These are phyloP conservation scores for Spizellomyces sp. DNA, from an alignment of 192 early-diverging fungal genomes.

Conservation along the genomic window DNA sequence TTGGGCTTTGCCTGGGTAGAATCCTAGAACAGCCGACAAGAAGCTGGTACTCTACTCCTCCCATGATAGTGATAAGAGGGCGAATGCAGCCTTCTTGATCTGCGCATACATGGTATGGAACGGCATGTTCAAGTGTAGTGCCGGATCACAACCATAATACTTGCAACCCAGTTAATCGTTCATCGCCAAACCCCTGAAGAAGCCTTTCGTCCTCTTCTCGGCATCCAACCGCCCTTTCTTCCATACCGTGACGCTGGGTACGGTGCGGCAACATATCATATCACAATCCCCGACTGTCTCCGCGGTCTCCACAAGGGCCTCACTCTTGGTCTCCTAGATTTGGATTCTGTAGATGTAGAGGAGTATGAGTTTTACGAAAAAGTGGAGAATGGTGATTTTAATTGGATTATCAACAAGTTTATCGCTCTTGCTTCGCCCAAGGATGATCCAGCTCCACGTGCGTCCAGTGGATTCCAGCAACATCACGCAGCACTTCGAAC, in stretches of 20 bases:
- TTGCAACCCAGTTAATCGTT: conserved; percentile 52
- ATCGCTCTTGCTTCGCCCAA: conserved; percentile 69
- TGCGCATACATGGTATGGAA: conserved; percentile 66
- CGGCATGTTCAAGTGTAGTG: background rate
- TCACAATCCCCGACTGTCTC: conserved; percentile 70
- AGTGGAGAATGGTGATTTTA: conserved; percentile 72
- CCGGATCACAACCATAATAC: background rate
- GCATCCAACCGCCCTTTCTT: conserved; percentile 52
- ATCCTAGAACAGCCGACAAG: conserved; percentile 49
- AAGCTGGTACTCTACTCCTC: conserved; percentile 58
- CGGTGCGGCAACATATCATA: conserved; percentile 65
- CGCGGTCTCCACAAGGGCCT: conserved; percentile 63
- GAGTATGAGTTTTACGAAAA: conserved; percentile 77
- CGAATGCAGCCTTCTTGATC: conserved; percentile 71
- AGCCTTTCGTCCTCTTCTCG: conserved; percentile 55
- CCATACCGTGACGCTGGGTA: conserved; percentile 75
- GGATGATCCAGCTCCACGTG: conserved; percentile 42
- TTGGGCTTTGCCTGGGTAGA: conserved; percentile 34
- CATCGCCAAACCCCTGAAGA: conserved; percentile 64
- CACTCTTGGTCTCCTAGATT: conserved; percentile 57
- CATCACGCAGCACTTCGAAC: background rate
- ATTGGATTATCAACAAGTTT: conserved; percentile 74
- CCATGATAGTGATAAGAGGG: conserved; percentile 59
- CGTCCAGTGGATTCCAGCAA: background rate
- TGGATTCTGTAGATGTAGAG: conserved; percentile 61